A percentile compares a stretch with the other conserved stretches of the same genome.
Evolutionary conservation across 176 grass and related monocot species (phyloP).

Genomic region (Otatea glauca): DNA sequence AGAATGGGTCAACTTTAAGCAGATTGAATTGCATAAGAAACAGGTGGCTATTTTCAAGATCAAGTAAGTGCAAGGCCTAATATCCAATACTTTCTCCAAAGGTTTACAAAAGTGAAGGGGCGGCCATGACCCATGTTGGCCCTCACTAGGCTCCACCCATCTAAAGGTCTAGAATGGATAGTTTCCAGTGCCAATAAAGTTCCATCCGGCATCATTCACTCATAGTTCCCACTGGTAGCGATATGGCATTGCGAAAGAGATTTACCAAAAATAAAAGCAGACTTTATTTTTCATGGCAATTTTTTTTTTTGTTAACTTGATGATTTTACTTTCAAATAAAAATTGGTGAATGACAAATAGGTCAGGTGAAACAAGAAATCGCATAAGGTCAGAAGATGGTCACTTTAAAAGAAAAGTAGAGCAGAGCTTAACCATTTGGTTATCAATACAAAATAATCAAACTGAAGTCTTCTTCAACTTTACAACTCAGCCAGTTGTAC

Average conservation of each 20-base stretch:
- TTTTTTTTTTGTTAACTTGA: neutral
- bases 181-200: neutral
- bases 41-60: neutral
- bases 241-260: neutral
- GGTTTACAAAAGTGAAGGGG: neutral
- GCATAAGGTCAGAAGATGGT: neutral
- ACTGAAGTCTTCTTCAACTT: neutral
- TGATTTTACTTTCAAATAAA: slow-evolving; percentile 25
- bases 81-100: neutral
- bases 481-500: neutral
- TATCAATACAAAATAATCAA: slow-evolving; percentile 33
- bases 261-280: neutral
- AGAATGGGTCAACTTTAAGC: neutral
- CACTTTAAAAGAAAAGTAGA: neutral
- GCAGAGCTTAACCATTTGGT: slow-evolving; percentile 6
- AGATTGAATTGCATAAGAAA: neutral
- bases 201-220: neutral
- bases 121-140: neutral
- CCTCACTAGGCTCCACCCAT: neutral
- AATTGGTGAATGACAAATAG: neutral
- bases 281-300: neutral
- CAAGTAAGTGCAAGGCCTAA: slow-evolving; percentile 1
- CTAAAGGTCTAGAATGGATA: neutral
- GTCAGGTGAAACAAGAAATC: neutral
- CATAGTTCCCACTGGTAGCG: neutral